These are phyloP conservation scores for Herpotrichia juniperi DNA, from an alignment of 2,329 filamentous ascomycete genomes.

Conservation along the genomic window DNA sequence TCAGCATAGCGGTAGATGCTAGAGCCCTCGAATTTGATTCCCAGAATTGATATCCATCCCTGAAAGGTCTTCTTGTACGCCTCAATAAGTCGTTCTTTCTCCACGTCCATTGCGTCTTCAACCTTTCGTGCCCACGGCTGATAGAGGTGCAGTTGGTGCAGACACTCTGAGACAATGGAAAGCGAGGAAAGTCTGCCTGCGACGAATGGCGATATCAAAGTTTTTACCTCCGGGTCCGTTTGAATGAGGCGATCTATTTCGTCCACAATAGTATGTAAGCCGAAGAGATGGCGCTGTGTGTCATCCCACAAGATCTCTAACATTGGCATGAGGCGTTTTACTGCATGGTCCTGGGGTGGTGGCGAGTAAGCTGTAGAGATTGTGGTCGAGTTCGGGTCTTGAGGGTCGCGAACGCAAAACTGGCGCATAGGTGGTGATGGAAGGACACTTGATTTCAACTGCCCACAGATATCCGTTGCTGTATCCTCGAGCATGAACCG, in stretches of 20 bases:
- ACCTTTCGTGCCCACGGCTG: slow-evolving; percentile 57
- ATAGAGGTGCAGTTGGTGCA: slow-evolving; percentile 54
- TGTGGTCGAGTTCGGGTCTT: slow-evolving; percentile 12
- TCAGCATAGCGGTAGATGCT: slow-evolving; percentile 30
- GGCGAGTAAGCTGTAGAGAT: slow-evolving; percentile 11
- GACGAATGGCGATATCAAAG: slow-evolving; percentile 48
- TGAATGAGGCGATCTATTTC: slow-evolving; percentile 56
- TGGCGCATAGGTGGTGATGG: slow-evolving; percentile 16
- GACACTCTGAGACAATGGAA: slow-evolving; percentile 53
- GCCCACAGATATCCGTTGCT: slow-evolving; percentile 8
- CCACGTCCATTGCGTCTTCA: slow-evolving; percentile 28
- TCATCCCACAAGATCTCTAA: slow-evolving; percentile 10
- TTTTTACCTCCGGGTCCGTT: slow-evolving; percentile 41
- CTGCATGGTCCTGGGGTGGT: slow-evolving; percentile 4
- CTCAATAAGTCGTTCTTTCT: slow-evolving; percentile 4
- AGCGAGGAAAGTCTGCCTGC: slow-evolving; percentile 51
- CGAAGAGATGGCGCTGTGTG: slow-evolving; percentile 6
- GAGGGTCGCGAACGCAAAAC: slow-evolving; percentile 13
- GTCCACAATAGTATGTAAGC: slow-evolving; percentile 51
- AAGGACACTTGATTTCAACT: slow-evolving; percentile 11
- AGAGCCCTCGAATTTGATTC: slow-evolving; percentile 12
- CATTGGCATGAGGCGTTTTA: slow-evolving; percentile 15
- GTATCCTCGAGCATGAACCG: slow-evolving; percentile 14
- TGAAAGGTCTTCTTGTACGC: slow-evolving; percentile 7
- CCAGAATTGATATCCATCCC: slow-evolving; percentile 6